Conservation (phyloP, 1,284 basidiomycete genomes). For the Anthracocystis panici-leucophaei region DNA sequence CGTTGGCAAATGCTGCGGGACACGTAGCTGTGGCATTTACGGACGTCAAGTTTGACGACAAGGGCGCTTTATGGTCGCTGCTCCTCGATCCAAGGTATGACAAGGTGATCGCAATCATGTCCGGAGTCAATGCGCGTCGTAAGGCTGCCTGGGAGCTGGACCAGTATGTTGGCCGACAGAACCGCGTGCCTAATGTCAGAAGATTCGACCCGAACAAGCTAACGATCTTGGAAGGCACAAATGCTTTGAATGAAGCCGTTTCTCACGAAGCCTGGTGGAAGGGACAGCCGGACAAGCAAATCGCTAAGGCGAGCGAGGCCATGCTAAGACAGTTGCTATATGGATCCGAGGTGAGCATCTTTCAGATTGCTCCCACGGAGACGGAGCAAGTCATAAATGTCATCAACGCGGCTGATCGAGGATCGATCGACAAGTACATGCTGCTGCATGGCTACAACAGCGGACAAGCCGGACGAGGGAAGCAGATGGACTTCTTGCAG, state of each 20-base stretch:
- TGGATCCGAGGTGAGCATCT: constrained; percentile 23
- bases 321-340: neutral
- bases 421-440: constrained; percentile 24
- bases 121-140: constrained; percentile 25
- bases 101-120: constrained; percentile 30
- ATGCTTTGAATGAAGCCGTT: neutral
- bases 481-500: constrained; percentile 15
- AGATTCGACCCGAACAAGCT: constrained; percentile 6
- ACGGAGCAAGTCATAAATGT: constrained; percentile 7
- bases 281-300: neutral
- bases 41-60: constrained; percentile 51
- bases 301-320: neutral
- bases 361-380: constrained; percentile 35
- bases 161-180: constrained; percentile 17
- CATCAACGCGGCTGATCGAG: constrained; percentile 17
- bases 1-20: neutral
- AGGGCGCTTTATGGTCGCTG: constrained; percentile 39
- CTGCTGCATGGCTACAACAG: constrained; percentile 49
- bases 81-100: constrained; percentile 21
- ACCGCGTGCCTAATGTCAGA: neutral
- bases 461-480: constrained; percentile 8
- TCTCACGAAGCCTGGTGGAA: constrained; percentile 35
- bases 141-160: constrained; percentile 24
- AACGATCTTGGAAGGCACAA: constrained; percentile 14
- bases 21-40: constrained; percentile 26